These are phyloP conservation scores for Alternaria arborescens DNA, from an alignment of 2,329 filamentous ascomycete genomes.

Conservation along the genomic window DNA sequence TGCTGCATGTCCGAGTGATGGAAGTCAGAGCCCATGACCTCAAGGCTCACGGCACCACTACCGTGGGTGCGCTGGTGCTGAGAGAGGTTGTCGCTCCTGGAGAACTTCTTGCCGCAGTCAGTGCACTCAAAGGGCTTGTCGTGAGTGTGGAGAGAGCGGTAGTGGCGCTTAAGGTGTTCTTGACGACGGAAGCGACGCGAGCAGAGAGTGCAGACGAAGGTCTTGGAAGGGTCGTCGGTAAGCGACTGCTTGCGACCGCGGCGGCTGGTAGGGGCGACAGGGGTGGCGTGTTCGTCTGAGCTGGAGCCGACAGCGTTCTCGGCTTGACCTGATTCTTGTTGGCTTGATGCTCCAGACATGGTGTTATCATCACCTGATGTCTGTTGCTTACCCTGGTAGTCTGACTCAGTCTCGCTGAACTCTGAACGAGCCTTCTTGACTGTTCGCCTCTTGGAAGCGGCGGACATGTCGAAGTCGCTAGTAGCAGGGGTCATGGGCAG, in stretches of 20 bases:
- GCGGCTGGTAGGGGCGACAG: constrained; percentile 71
- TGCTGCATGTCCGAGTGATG: constrained; percentile 57
- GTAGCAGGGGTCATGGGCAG: constrained; percentile 69
- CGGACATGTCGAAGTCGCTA: constrained; percentile 55
- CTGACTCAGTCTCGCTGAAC: constrained; percentile 48
- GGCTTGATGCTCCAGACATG: constrained; percentile 48
- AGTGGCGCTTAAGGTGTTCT: constrained; percentile 98
- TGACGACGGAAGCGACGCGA: constrained; percentile 96
- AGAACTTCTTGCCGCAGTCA: constrained; percentile 99
- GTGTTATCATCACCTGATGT: constrained; percentile 44
- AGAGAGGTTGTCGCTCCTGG: constrained; percentile 93
- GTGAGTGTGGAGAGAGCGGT: constrained; percentile 96
- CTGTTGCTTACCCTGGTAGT: constrained; percentile 48
- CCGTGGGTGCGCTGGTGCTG: constrained; percentile 96
- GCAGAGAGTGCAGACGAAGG: constrained; percentile 95
- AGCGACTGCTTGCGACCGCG: constrained; percentile 98
- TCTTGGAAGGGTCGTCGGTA: constrained; percentile 98
- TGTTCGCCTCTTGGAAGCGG: constrained; percentile 37
- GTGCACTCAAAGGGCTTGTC: constrained; percentile 98
- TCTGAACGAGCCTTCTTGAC: constrained; percentile 41
- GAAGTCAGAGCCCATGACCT: constrained; percentile 74
- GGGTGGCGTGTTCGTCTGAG: constrained; percentile 52
- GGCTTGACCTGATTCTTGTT: constrained; percentile 46
- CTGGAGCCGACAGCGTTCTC: constrained; percentile 59
- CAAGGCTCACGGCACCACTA: constrained; percentile 88